Evolutionary conservation across 192 early-diverging fungal species (phyloP).

Genomic region (Oehlia diaphana): DNA sequence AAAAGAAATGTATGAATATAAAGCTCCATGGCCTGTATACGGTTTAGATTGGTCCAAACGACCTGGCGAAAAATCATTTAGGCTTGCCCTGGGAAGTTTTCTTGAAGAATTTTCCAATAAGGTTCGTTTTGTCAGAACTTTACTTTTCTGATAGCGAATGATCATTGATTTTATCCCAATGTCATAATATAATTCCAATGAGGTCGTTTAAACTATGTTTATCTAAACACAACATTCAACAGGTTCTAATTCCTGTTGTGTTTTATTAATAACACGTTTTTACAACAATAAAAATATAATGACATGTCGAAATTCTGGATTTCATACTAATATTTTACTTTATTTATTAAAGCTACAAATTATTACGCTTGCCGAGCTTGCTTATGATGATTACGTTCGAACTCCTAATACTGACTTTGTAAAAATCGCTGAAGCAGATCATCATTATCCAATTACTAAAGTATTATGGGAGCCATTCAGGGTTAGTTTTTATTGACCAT

Average conservation of each 20-base stretch:
- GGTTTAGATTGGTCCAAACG: constrained; percentile 84
- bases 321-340: background rate
- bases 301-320: too few relatives aligned
- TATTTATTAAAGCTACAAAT: constrained; percentile 58
- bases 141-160: too few relatives aligned
- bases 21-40: constrained; percentile 84
- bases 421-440: constrained; percentile 70
- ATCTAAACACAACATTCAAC: background rate
- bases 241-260: background rate
- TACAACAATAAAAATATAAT: background rate
- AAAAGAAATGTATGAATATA: constrained; percentile 82
- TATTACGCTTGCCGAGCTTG: constrained; percentile 56
- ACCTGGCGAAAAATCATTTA: constrained; percentile 66
- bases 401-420: constrained; percentile 64
- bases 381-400: constrained; percentile 41
- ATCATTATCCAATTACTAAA: constrained; percentile 90
- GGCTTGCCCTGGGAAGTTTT: constrained; percentile 82
- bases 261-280: background rate
- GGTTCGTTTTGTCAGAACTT: constrained; percentile 31
- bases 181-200: too few relatives aligned
- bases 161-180: too few relatives aligned
- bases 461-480: constrained; percentile 83
- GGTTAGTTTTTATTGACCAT: constrained; percentile 34
- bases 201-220: too few relatives aligned
- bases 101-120: constrained; percentile 72